Evolutionary conservation across 2,329 filamentous ascomycete species (phyloP), one percentile per base, ranked within the genome.

Genomic region (Arthrinium puccinioides): DNA sequence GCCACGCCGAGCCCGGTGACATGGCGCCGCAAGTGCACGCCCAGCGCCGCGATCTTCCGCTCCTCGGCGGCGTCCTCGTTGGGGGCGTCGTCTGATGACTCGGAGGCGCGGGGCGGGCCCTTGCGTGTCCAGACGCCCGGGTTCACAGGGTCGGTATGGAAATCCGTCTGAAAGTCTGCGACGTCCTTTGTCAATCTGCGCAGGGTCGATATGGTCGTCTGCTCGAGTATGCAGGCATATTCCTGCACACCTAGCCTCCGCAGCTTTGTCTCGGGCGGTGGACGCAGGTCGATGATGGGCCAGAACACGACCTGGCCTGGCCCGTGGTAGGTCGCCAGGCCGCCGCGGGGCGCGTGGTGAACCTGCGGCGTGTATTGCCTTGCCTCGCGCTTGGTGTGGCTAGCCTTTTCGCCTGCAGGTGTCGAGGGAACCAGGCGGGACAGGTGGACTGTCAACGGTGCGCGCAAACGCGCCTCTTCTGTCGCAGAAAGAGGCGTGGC

Each of bases 271-370:
- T 26, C 14, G n/a, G 60, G 46, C 0, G 59, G 53, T 6, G 74
- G 70, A 38, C 76, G 77, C 39, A 97, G 72, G 58, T 95, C 87
- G n/a, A 94, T 59, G 35, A 96, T 77, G 4, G 90, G 87, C 68
- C 94, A 98, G n/a, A 89, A 78, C 24, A 96, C 85, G 33, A 94
- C 64, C 59, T 98, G 92, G 0, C 90, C 90, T 0, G 90, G 92
- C 0, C 90, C 92, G 57, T 98, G 92, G 65, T 95, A 97, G 3
- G 92, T 97, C 0, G 87, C 89, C 47, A 94, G 79, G 0, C 92
- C 92, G 43, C 92, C 92, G 38, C 92, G 80, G n/a, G 79, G 74
- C 11, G 86, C 83, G 50, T 80, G 72, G 29, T 76, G 61, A 49
- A 92, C 77, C n/a, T 74, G 66, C 4, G 82, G 84, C 35, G 31